Base-by-base conservation (phyloP, 2,329 filamentous ascomycete species). In the Aspergillus sp. region DNA sequence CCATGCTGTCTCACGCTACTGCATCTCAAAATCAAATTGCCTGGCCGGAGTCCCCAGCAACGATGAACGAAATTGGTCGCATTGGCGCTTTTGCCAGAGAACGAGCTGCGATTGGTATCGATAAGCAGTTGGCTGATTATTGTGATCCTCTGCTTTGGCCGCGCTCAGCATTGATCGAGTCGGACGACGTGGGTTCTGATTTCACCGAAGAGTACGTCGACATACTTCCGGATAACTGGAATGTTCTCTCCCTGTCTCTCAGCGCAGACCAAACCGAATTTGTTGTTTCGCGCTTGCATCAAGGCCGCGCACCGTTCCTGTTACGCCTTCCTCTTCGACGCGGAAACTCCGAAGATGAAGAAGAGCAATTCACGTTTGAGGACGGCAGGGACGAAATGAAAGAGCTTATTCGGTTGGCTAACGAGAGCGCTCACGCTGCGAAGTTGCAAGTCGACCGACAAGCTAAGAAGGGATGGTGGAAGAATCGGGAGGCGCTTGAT, bases 381-480 rank as follows among this genome's bases (percentile, higher is more conserved):
- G 87, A 90, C 65, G 93, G 91, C 1, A 88, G 88, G 56, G 77
- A 83, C 6, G 92, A 97, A 71, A 84, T 99, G 62, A 79, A 87
- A 19, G 89, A 96, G 22, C 92, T 99, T 19, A 90, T 98, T 64
- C 79, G 85, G 59, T 79, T 86, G 6, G 91, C 92, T 45, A 96
- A 98, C 71, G 85, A 88, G 61, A 96, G 88, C 60, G 93, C 93
- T 56, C 92, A 96, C 70, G 83, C 82, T 49, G 80, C 84, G 2
- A 84, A 88, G 27, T 87, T 92, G 61, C 88, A 92, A 72, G 87
- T 82, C 8, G 83, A 85, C 47, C 91, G 89, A 71, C 88, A 87
- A 37, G 87, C 89, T 27, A 92, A 91, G 71, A 85, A 85, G 40
- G 87, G 87, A 47, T 99, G 95, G 95, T 99, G 95, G 93, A 84